Evolutionary conservation across 768 basidiomycete genomes (phyloP), one percentile per base, ranked within the genome.

Genomic region (Nevesoporus exiguus): DNA sequence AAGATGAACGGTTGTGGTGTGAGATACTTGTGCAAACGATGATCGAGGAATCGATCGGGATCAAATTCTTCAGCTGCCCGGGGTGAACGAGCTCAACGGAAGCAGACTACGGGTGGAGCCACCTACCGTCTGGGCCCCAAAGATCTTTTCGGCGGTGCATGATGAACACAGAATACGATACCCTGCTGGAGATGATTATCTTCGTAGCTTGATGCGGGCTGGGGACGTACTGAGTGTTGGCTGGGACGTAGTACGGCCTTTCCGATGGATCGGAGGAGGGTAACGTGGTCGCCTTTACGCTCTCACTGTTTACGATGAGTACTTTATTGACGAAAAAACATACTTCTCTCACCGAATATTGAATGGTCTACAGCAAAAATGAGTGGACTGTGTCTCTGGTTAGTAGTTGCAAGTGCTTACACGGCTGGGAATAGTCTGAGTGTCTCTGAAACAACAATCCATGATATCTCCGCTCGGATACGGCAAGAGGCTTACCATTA

Each of bases 41-140:
- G 74, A 62, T 87, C 86, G 41, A 88, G 72, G 74, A 85, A 88
- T 5, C 86, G 79, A 55, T 86, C 84, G 0, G 86, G 86, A 61
- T 89, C 86, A 51, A 87, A 88, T 62, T 81, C 77, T 44, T 81
- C 74, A 5, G 85, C 85, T 85, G 55, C 39, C 21, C 29, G 31
- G 22, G 27, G 19, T 3, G 9, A 48, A n/a, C 10, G 14, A 22
- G 46, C 14, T 50, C 21, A 54, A 51, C 52, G 9, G 27, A 11
- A 3, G 22, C 1, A 3, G n/a, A 36, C 14, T 6, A 6, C 15
- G 13, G 9, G 13, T 27, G 36, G 45, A 46, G 14, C 7, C n/a
- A 7, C 51, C 52, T 46, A 83, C 84, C 84, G 64, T 86, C 86
- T 9, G 85, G 84, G 7, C 86, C 86, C 86, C 86, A 89, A 2